Percentiles rank a stretch among this genome's conserved stretches.
These are phyloP conservation scores for Phytophthora sojae DNA, from an alignment of 352 stramenopile species.

Conservation along the genomic window DNA sequence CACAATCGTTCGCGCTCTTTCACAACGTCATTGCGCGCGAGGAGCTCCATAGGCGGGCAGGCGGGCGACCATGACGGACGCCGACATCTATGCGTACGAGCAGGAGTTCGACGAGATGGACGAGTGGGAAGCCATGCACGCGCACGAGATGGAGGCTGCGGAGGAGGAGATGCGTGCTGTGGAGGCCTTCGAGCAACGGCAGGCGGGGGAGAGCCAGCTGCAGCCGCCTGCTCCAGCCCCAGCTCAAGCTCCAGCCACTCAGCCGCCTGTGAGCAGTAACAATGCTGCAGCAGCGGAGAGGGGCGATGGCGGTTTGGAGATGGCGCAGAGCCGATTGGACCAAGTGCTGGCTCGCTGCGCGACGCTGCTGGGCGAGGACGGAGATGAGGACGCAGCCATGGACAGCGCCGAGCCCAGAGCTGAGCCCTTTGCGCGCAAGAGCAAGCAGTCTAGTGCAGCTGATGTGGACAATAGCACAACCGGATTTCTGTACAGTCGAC, in stretches of 20 bases:
- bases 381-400: slow-evolving; percentile 53
- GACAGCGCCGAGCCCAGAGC: slow-evolving; percentile 43
- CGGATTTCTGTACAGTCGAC: slow-evolving; percentile 65
- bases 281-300: slow-evolving; percentile 11
- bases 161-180: slow-evolving; percentile 71
- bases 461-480: slow-evolving; percentile 45
- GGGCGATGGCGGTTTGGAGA: slow-evolving; percentile 38
- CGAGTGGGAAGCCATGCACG: slow-evolving; percentile 88
- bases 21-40: slow-evolving; percentile 2
- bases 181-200: slow-evolving; percentile 53
- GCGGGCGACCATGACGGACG: slow-evolving; percentile 56
- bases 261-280: slow-evolving; percentile 11
- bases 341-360: slow-evolving; percentile 70
- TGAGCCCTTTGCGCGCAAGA: slow-evolving; percentile 34
- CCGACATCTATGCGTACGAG: slow-evolving; percentile 81
- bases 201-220: slow-evolving; percentile 19
- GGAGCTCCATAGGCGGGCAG: neutral
- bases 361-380: slow-evolving; percentile 65
- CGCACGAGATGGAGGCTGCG: slow-evolving; percentile 79
- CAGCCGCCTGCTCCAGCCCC: slow-evolving; percentile 1
- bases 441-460: slow-evolving; percentile 30
- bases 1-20: slow-evolving; percentile 44
- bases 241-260: neutral
- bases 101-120: slow-evolving; percentile 79
- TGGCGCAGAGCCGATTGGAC: slow-evolving; percentile 57